Evolutionary conservation across 768 basidiomycete species (phyloP), one percentile per base, ranked within the genome.

Genomic region (Leccinum ochraceum): DNA sequence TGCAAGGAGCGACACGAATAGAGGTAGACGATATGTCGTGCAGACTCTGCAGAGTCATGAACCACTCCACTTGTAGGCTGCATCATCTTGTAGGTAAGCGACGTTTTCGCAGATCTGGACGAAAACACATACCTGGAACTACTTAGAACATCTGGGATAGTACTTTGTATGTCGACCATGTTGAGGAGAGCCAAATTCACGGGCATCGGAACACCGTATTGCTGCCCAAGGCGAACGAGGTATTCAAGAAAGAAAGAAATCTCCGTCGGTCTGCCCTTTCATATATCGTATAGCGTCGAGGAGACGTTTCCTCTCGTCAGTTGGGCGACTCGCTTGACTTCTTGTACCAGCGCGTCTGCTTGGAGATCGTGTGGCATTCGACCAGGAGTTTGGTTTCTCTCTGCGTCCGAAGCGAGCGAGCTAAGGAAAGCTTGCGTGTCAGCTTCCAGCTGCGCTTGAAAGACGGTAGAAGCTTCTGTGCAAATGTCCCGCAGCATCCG

Each of bases 261-360:
- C 76, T 98, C 95, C 0, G 94, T 95, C 6, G 69, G 62, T 55
- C 77, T 76, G 48, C 87, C 87, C 34, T 75, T 73, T 63, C 80
- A 81, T 30, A 95, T 72, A 69, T 96, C 94, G 16, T 78, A 71
- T 17, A 94, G 78, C 85, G 94, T 97, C 16, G 89, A 92, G 6
- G 93, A 94, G 56, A 86, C 81, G 69, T 95, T 94, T 14, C 76
- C 75, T 46, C 74, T 76, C 4, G 93, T 95, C 24, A 76, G 57
- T 9, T 78, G 63, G 16, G 86, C 82, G 49, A 94, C 82, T 20
- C 81, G 80, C 53, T 81, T 54, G 34, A 87, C 86, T 69, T 92
- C 85, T 46, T 76, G 66, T 63, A 81, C 74, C 44, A 95, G 78
- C 30, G 77, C 74, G 4, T 69, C 63, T 1, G 76, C 64, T 28